Evolutionary conservation across 139 green algal species (phyloP), one percentile per base, ranked within the genome.

Genomic region (Chlorella sorokiniana): DNA sequence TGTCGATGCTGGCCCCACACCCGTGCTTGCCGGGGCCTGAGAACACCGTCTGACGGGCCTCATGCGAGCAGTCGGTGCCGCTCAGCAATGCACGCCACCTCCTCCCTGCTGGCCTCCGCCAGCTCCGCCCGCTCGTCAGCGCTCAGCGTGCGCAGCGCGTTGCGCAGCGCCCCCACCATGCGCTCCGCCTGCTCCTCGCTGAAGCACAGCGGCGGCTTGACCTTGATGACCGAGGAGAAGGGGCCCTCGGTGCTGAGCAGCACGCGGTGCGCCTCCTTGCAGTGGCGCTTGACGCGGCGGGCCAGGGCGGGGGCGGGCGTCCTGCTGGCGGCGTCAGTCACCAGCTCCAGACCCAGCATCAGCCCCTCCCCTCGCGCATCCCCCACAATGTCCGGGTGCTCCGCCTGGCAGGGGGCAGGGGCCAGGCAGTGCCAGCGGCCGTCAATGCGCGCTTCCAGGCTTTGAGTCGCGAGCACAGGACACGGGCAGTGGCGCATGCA

Each of bases 191-290:
- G 95, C 3, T 61, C 81, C 33, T 67, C 75, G 40, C 42, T 92
- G 85, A 98, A 96, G 89, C 96, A 99, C 92, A 99, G 97, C 29
- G 96, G 96, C 23, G 96, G 96, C 90, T 99, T 99, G 85, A 99
- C 95, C 67, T 96, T 92, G 91, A 99, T 97, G 2, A 99, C 95
- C 71, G 96, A 98, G 81, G 91, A 92, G 35, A 92, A 75, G 80
- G 98, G 82, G 0, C 96, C 84, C 81, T 96, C 95, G 83, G 97
- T 97, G 85, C 94, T 95, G 73, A 99, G 94, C 69, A 99, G 91
- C 76, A 99, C 89, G 1, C 94, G 86, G 76, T 91, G 83, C 61
- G 97, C 89, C 88, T 94, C 95, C 88, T 97, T 92, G 40, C 85
- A 74, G 35, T 45, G 41, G 91, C 96, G 92, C 87, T 97, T 96